Percentiles rank a stretch among this genome's conserved stretches.
These are phyloP conservation scores for Avena sativa DNA, from an alignment of 176 grass and related monocot genomes.

Conservation along the genomic window DNA sequence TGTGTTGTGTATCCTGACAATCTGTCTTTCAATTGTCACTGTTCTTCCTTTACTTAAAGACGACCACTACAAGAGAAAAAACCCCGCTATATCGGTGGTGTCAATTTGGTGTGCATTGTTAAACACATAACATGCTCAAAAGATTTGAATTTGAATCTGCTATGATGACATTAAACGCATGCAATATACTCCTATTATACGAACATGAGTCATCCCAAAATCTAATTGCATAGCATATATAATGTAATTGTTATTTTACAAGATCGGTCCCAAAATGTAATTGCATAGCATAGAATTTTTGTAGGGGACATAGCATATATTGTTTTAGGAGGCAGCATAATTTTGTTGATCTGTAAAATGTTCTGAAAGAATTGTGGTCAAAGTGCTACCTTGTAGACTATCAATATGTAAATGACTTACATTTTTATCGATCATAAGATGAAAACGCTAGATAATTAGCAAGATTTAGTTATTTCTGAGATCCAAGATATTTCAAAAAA, in stretches of 20 bases:
- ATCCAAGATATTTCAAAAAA: neutral
- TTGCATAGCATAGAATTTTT: neutral
- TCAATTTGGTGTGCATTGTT: neutral
- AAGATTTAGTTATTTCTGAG: conserved; percentile 22
- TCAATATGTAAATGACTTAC: neutral
- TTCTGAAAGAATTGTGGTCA: neutral
- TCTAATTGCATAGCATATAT: neutral
- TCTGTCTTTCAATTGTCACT: conserved; percentile 37
- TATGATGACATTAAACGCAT: neutral
- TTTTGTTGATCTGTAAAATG: neutral
- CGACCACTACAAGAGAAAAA: conserved; percentile 13
- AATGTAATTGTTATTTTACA: neutral
- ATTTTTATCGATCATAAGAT: neutral
- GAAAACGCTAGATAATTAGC: neutral
- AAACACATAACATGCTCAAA: neutral
- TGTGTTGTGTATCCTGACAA: conserved; percentile 82
- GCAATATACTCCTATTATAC: neutral
- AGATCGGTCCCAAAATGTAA: conserved; percentile 6
- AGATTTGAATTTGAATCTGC: neutral
- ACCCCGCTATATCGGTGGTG: no score
- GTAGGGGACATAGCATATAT: no score
- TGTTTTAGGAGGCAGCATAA: neutral
- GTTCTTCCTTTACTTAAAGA: conserved; percentile 3
- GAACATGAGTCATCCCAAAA: neutral
- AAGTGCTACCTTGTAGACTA: neutral